Conservation (phyloP, 805 yeast species). For the Scheffersomyces amazonensis region DNA sequence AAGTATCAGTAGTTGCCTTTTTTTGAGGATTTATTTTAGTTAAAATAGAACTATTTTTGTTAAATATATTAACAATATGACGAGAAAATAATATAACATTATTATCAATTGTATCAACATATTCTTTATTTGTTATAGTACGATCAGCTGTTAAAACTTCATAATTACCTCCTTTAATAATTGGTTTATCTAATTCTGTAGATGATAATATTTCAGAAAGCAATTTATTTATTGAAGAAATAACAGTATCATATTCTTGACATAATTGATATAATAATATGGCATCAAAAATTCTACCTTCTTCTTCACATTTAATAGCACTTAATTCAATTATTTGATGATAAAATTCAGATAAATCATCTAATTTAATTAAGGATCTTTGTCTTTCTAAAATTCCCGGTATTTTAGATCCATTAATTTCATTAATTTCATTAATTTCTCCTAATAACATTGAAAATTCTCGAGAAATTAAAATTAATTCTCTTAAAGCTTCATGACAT, state of each 20-base stretch:
- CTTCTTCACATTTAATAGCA: conserved; percentile 85
- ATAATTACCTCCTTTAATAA: conserved; percentile 42
- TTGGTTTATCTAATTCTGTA: conserved; percentile 63
- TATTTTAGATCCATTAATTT: conserved; percentile 64
- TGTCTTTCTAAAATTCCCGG: conserved; percentile 86
- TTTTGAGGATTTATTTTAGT: conserved; percentile 51
- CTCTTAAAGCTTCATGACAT: conserved; percentile 77
- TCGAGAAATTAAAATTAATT: conserved; percentile 80
- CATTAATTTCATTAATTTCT: conserved; percentile 59
- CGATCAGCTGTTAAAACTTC: conserved; percentile 14
- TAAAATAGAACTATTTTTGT: conserved; percentile 58
- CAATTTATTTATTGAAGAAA: conserved; percentile 67
- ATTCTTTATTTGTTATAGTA: conserved; percentile 36
- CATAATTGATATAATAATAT: conserved; percentile 82
- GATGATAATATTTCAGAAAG: conserved; percentile 75
- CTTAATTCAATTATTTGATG: conserved; percentile 77
- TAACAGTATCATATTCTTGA: conserved; percentile 81
- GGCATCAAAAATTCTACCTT: conserved; percentile 85
- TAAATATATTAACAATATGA: conserved; percentile 43
- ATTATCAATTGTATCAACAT: conserved; percentile 40
- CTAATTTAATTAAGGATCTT: conserved; percentile 58
- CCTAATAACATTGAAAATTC: conserved; percentile 83
- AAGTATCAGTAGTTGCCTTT: conserved; percentile 61
- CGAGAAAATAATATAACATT: conserved; percentile 47
- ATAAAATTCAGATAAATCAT: conserved; percentile 58